phyloP scores from a whole-genome alignment of 2,329 filamentous ascomycete genomes.

The Colletotrichum chrysophilum region DNA sequence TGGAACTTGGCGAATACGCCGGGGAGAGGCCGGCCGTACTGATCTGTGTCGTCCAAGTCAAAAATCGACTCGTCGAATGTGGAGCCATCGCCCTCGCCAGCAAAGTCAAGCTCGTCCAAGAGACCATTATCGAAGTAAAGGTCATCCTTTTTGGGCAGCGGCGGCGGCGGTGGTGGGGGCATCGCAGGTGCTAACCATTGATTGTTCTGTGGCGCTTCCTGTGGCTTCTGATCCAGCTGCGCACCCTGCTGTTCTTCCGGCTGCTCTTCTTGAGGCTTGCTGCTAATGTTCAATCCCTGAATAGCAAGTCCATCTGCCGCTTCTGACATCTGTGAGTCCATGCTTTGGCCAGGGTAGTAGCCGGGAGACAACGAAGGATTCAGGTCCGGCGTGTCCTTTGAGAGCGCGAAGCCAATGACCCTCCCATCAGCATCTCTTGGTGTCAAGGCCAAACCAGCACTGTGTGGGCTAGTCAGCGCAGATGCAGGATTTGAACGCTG shows the following conservation, averaged over 20 bases:
- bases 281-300: conserved; percentile 35
- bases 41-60: conserved; percentile 69
- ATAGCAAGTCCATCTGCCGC: conserved; percentile 46
- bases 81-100: conserved; percentile 55
- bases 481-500: conserved; percentile 59
- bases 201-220: conserved; percentile 22
- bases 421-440: conserved; percentile 61
- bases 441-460: conserved; percentile 51
- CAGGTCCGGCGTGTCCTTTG: conserved; percentile 47
- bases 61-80: conserved; percentile 78
- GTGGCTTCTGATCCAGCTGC: neutral
- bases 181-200: conserved; percentile 23
- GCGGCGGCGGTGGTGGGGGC: neutral
- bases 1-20: conserved; percentile 62
- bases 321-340: conserved; percentile 19
- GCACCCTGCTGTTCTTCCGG: neutral
- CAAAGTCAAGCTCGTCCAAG: conserved; percentile 48
- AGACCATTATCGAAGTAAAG: conserved; percentile 74
- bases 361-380: conserved; percentile 2
- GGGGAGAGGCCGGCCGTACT: conserved; percentile 65
- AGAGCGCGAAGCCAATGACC: conserved; percentile 62
- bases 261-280: neutral
- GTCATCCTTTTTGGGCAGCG: conserved; percentile 50
- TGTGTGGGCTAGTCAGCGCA: conserved; percentile 54
- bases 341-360: conserved; percentile 3